Evolutionary conservation across 2,329 filamentous ascomycete genomes (phyloP).

Genomic region (Ophiostoma montium): DNA sequence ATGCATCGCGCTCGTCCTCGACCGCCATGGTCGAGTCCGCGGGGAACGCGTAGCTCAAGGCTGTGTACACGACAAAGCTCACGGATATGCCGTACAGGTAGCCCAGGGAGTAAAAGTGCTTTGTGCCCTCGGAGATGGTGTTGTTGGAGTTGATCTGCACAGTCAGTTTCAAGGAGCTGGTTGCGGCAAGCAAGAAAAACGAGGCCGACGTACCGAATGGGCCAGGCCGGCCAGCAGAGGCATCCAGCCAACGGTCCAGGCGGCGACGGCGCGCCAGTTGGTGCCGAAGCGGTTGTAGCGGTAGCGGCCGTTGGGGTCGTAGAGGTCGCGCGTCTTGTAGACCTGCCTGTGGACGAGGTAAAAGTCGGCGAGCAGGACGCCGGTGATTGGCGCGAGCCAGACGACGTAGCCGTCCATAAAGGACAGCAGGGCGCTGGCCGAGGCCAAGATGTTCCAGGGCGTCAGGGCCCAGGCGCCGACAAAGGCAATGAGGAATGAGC

Average conservation of each 20-base stretch:
- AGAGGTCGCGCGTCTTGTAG: conserved; percentile 23
- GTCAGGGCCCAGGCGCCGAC: conserved; percentile 16
- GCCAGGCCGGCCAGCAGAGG: neutral
- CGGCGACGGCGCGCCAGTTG: conserved; percentile 12
- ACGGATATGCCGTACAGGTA: neutral
- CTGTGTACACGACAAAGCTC: neutral
- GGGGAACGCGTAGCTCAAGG: neutral
- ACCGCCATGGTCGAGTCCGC: neutral
- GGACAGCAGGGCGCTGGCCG: conserved; percentile 10
- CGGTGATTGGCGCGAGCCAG: conserved; percentile 16
- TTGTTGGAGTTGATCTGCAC: neutral
- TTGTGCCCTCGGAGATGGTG: neutral
- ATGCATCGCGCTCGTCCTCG: neutral
- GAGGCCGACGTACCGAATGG: neutral
- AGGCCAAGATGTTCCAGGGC: conserved; percentile 14
- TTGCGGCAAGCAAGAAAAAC: neutral
- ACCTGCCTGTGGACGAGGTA: conserved; percentile 23
- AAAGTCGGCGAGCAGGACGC: conserved; percentile 24
- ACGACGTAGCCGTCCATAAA: conserved; percentile 13
- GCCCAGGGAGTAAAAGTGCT: neutral
- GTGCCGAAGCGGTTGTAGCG: conserved; percentile 15
- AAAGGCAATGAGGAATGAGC: conserved; percentile 15
- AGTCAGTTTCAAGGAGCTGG: neutral
- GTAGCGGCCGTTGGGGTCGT: conserved; percentile 22
- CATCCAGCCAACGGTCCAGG: neutral